These are phyloP conservation scores for Immersiporthe knoxdaviesiana DNA, from an alignment of 2,329 filamentous ascomycete genomes.

Conservation along the genomic window DNA sequence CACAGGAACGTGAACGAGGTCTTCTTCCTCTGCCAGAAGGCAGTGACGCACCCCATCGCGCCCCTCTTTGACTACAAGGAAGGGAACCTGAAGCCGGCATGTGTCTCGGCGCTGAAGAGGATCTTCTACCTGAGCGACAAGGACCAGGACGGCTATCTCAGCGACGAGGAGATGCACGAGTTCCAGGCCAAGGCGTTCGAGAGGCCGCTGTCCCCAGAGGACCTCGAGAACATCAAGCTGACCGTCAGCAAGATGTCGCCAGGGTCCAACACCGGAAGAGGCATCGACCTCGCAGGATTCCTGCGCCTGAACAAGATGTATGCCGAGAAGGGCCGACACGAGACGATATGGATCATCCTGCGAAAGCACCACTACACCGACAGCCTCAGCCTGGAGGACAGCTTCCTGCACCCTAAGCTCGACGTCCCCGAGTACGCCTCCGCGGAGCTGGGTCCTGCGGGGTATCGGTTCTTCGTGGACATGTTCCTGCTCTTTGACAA, in stretches of 20 bases:
- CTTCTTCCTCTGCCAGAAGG: constrained; percentile 98
- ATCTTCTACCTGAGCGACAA: constrained; percentile 97
- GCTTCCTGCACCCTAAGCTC: constrained; percentile 88
- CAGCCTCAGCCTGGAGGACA: constrained; percentile 87
- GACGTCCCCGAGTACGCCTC: constrained; percentile 92
- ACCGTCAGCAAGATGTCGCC: constrained; percentile 75
- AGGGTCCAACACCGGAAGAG: constrained; percentile 64
- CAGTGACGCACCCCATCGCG: constrained; percentile 94
- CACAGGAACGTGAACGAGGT: constrained; percentile 94
- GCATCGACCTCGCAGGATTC: constrained; percentile 83
- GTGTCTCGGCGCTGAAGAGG: constrained; percentile 80
- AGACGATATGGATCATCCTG: constrained; percentile 97
- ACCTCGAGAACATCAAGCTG: constrained; percentile 88
- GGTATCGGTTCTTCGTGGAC: constrained; percentile 97
- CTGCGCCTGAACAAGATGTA: constrained; percentile 93
- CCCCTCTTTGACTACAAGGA: constrained; percentile 98
- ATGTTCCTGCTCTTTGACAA: constrained; percentile 94
- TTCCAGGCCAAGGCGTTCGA: constrained; percentile 94
- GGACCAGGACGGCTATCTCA: constrained; percentile 91
- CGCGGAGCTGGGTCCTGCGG: constrained; percentile 88
- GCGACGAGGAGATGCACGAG: constrained; percentile 85
- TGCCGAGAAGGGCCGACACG: constrained; percentile 94
- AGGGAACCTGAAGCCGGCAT: constrained; percentile 81
- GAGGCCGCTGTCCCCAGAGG: constrained; percentile 78
- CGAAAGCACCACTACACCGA: constrained; percentile 96